phyloP scores from a whole-genome alignment of 768 basidiomycete species.

The Leccinum olivaceopallidum region DNA sequence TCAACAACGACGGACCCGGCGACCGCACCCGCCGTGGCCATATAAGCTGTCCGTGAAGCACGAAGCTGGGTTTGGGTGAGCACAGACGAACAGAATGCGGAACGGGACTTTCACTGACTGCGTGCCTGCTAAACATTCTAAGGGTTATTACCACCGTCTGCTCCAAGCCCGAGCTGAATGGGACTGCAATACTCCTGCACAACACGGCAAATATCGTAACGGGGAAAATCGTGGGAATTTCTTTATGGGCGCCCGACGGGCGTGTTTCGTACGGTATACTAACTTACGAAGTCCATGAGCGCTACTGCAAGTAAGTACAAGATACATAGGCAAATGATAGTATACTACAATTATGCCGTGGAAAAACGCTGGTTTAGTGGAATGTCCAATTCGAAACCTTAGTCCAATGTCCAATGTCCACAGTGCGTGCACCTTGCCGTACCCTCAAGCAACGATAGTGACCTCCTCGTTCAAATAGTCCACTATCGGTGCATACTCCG shows the following conservation, averaged over 20 bases:
- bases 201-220: slow-evolving; percentile 5
- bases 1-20: slow-evolving; percentile 19
- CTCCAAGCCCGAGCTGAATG: slow-evolving; percentile 1
- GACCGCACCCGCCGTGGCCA: slow-evolving; percentile 19
- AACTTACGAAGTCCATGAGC: not conserved
- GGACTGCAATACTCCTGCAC: not conserved
- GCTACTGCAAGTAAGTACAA: not conserved
- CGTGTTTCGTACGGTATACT: not conserved
- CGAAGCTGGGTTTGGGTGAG: slow-evolving; percentile 19
- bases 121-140: slow-evolving; percentile 28
- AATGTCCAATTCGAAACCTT: not conserved
- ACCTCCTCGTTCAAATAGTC: slow-evolving; percentile 27
- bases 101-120: slow-evolving; percentile 15
- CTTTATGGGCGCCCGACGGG: too few species aligned
- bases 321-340: not conserved
- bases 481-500: slow-evolving; percentile 9
- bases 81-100: not conserved
- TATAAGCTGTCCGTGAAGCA: slow-evolving; percentile 25
- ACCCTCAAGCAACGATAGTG: slow-evolving; percentile 8
- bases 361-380: not conserved
- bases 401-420: not conserved
- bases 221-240: slow-evolving; percentile 22
- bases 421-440: not conserved
- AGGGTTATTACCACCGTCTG: slow-evolving; percentile 1
- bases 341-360: slow-evolving; percentile 1